Percentiles rank a stretch among this genome's conserved stretches.
These are phyloP conservation scores for Umbelopsis sp. DNA, from an alignment of 192 early-diverging fungal species.

Conservation along the genomic window DNA sequence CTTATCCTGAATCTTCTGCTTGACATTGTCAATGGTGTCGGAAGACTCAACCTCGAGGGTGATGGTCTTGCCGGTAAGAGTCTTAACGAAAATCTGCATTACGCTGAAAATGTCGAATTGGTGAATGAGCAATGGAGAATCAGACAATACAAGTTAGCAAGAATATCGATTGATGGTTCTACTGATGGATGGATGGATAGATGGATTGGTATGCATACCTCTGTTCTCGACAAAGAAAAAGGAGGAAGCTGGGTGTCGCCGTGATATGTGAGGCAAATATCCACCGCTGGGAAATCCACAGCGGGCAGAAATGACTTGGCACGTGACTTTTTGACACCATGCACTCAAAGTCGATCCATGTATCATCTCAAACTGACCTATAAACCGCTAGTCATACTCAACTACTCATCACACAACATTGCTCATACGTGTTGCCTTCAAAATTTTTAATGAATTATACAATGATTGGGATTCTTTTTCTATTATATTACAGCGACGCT, in stretches of 20 bases:
- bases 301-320: no score
- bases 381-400: no score
- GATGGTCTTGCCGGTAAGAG: constrained; percentile 69
- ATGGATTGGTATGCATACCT: constrained; percentile 21
- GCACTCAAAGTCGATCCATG: no score
- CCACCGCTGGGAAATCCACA: no score
- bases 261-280: background rate
- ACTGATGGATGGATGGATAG: constrained; percentile 30
- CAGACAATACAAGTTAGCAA: background rate
- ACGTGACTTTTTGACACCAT: no score
- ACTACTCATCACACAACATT: no score
- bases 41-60: constrained; percentile 65
- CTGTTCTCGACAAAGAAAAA: constrained; percentile 29
- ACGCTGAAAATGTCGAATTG: constrained; percentile 28
- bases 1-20: constrained; percentile 64
- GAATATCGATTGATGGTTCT: constrained; percentile 8
- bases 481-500: constrained; percentile 23
- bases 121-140: background rate
- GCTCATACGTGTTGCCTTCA: no score
- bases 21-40: constrained; percentile 65
- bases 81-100: constrained; percentile 72
- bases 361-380: no score
- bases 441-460: constrained; percentile 4
- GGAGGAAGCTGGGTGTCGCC: constrained; percentile 1
- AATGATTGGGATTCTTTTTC: constrained; percentile 1